Base-by-base conservation (phyloP, 2,329 filamentous ascomycete genomes). In the Periconia digitata region DNA sequence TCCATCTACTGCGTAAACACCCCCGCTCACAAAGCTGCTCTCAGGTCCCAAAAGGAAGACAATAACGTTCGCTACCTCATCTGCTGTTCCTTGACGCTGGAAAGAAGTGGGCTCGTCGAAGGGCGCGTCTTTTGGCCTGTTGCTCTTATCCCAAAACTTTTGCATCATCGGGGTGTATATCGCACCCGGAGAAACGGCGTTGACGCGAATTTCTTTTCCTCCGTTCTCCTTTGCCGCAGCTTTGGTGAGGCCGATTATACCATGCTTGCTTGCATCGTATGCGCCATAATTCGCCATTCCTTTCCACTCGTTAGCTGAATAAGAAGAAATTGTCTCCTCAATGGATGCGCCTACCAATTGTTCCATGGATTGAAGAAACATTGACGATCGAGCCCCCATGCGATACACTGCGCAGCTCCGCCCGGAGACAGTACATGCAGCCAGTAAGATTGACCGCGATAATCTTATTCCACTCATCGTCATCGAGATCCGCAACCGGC, bases 211-310 rank as follows among this genome's bases (percentile, higher is more conserved):
- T 17, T 48, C 44, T 6, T 39, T 16, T 18, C 43, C 36, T 2
- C 42, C 45, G 6, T 51, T 40, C 17, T 72, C 67, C n/a, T 51
- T 50, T 3, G 65, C 65, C 13, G 63, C 63, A 1, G 54, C 47
- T 43, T 49, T 63, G 2, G 61, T 66, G 16, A 71, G 50, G 7
- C 67, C 66, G 16, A 72, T 54, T 13, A 72, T 62, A 7, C 53
- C 68, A 36, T 68, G 63, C 50, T 71, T 67, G 3, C 45, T 50
- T 3, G 60, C 58, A 3, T 41, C 50, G 36, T 65, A 66, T 4
- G 63, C 53, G 6, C 49, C 45, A 29, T 51, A 53, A 17, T 51
- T 47, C 4, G 52, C 41, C 16, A 47, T 47, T 6, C 49, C 47
- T 21, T 47, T 51, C 8, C 52, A 38, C 6, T 49, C 51, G 23